These are phyloP conservation scores for Fusarium anthophilum DNA, from an alignment of 2,329 filamentous ascomycete species.

Conservation along the genomic window DNA sequence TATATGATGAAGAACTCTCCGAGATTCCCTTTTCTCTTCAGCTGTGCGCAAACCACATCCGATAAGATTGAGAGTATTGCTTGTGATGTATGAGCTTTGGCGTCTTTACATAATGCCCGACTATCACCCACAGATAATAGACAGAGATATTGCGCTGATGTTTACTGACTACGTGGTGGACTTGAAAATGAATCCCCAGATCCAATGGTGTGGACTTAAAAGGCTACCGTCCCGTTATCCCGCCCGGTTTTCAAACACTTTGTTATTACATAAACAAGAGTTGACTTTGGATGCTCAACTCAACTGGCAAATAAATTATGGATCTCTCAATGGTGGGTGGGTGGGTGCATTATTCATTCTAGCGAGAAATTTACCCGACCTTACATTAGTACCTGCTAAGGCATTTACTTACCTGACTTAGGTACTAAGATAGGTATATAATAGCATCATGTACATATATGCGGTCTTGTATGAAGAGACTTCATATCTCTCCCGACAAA, in stretches of 20 bases:
- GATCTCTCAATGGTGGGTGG: not conserved
- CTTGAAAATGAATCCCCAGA: not conserved
- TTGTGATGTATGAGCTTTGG: not conserved
- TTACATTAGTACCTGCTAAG: not conserved
- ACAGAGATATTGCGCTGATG: not conserved
- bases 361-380: constrained; percentile 15
- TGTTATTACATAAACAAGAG: not conserved
- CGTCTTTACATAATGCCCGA: not conserved
- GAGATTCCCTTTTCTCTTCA: not conserved
- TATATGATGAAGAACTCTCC: not conserved
- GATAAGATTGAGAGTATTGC: not conserved
- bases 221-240: not conserved
- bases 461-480: not conserved
- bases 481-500: not conserved
- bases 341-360: not conserved
- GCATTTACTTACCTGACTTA: not conserved
- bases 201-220: not conserved
- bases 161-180: not conserved
- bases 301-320: not conserved
- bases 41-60: too few relatives aligned
- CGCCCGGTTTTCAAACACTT: not conserved
- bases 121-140: not conserved
- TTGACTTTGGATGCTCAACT: not conserved
- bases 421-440: too few relatives aligned
- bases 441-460: not conserved